Base-by-base conservation (phyloP, 2,329 filamentous ascomycete genomes). In the Penicillium crustosum region DNA sequence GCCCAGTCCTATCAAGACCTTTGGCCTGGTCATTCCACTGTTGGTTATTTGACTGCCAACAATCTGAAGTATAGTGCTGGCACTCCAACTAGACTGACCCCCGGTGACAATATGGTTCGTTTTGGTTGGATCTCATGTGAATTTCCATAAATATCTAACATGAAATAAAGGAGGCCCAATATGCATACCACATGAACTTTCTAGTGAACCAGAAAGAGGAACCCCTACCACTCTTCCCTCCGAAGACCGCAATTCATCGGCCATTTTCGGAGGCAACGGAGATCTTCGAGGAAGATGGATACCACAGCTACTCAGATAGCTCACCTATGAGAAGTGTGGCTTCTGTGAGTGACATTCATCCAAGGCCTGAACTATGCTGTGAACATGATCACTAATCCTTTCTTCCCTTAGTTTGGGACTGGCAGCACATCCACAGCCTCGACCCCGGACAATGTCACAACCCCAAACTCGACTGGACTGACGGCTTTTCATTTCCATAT, bases 51-150 rank as follows among this genome's bases (percentile, higher is more conserved):
- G 13, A 31, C 17, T 48, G 35, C 25, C n/a, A 44, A 29, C 25
- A 43, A 0, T n/a, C 10, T 25, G 12, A n/a, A 44, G 27, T 49
- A 23, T 44, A 33, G 23, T 49, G 33, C 5, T 9, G 21, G n/a
- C 4, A 49, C 19, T 25, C 31, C 38, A 35, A 4, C 45, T 43
- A 23, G 27, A 17, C 17, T 29, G 36, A n/a, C 39, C 12, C 4
- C 44, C 49, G 55, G 12, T 49, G 49, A 53, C 49, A 58, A 50
- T n/a, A 58, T 58, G 55, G 55, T 57, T 25, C 7, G 55, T 31
- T 25, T 31, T 9, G 6, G 35, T 17, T 36, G 35, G 35, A 17
- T 8, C 6, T 17, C 6, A 17, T 36, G 33, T 36, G 6, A 36
- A 36, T 7, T 7, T 17, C 2, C 33, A 7, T 5, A 23, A 15